These are phyloP conservation scores for Sarocladium brachiariae DNA, from an alignment of 2,329 filamentous ascomycete genomes.

Conservation along the genomic window DNA sequence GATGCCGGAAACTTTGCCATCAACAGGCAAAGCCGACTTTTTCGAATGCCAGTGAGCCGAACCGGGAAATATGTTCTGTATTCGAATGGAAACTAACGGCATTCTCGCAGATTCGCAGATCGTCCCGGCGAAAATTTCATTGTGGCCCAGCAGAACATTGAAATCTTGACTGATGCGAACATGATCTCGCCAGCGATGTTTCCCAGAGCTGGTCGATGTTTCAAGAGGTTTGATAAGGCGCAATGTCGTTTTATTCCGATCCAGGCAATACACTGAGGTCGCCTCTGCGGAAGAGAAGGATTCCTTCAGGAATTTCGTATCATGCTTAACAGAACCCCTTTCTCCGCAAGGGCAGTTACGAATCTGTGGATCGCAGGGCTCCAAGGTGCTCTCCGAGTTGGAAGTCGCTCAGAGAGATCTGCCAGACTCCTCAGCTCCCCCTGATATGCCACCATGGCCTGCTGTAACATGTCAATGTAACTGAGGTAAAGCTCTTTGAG, in stretches of 20 bases:
- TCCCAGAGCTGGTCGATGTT: constrained; percentile 71
- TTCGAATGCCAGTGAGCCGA: constrained; percentile 68
- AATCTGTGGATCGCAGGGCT: constrained; percentile 62
- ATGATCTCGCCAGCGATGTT: constrained; percentile 31
- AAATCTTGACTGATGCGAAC: constrained; percentile 41
- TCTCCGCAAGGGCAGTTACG: constrained; percentile 61
- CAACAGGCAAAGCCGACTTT: constrained; percentile 37
- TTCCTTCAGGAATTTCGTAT: constrained; percentile 18
- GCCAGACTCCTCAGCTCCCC: constrained; percentile 36
- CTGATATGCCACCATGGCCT: constrained; percentile 37
- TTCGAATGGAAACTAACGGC: neutral
- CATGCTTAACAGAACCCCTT: constrained; percentile 48
- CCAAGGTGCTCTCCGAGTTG: constrained; percentile 53
- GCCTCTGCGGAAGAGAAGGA: too few species aligned
- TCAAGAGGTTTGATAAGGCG: constrained; percentile 72
- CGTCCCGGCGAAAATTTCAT: constrained; percentile 16
- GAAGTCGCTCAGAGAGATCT: constrained; percentile 36
- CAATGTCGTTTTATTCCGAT: constrained; percentile 70
- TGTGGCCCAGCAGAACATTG: constrained; percentile 67
- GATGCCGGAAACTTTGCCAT: neutral
- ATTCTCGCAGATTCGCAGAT: neutral
- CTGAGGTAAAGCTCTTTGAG: constrained; percentile 30
- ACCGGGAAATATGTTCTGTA: neutral
- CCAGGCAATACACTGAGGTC: constrained; percentile 47
- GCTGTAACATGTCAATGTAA: constrained; percentile 33